A percentile compares a stretch with the other conserved stretches of the same genome.
These are phyloP conservation scores for Pinus tabuliformis DNA, from an alignment of 75 land plant genomes.

Conservation along the genomic window DNA sequence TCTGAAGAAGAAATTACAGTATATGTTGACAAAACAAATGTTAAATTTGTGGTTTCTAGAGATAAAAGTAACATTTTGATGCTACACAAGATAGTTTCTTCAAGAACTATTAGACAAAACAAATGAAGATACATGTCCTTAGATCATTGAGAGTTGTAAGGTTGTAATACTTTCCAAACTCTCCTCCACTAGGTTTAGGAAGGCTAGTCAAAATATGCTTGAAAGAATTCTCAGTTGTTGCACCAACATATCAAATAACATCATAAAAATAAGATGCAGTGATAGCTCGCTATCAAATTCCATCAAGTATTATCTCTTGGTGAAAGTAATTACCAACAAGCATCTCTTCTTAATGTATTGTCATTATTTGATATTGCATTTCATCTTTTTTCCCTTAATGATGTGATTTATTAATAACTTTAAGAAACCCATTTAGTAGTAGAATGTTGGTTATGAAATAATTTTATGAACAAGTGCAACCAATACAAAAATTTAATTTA, in stretches of 20 bases:
- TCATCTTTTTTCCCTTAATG: background rate
- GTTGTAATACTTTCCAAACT: constrained; percentile 73
- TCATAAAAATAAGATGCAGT: background rate
- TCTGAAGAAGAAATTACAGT: background rate
- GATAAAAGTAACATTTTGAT: background rate
- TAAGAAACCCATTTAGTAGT: too few species aligned
- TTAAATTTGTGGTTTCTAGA: background rate
- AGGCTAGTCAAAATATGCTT: constrained; percentile 53
- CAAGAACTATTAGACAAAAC: background rate
- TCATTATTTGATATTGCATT: background rate
- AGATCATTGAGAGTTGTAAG: constrained; percentile 56
- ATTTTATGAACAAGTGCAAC: too few species aligned
- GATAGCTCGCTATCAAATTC: background rate
- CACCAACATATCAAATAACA: background rate
- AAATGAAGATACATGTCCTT: constrained; percentile 35
- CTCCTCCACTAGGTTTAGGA: constrained; percentile 70
- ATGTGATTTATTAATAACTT: too few species aligned
- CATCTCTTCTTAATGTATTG: background rate
- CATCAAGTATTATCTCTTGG: background rate
- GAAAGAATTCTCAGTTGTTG: constrained; percentile 51
- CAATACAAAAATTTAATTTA: too few species aligned
- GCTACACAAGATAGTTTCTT: background rate
- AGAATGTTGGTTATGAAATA: too few species aligned
- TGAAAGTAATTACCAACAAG: background rate
- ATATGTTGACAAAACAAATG: background rate